These are phyloP conservation scores for Geosmithia putterillii DNA, from an alignment of 2,329 filamentous ascomycete species.

Conservation along the genomic window DNA sequence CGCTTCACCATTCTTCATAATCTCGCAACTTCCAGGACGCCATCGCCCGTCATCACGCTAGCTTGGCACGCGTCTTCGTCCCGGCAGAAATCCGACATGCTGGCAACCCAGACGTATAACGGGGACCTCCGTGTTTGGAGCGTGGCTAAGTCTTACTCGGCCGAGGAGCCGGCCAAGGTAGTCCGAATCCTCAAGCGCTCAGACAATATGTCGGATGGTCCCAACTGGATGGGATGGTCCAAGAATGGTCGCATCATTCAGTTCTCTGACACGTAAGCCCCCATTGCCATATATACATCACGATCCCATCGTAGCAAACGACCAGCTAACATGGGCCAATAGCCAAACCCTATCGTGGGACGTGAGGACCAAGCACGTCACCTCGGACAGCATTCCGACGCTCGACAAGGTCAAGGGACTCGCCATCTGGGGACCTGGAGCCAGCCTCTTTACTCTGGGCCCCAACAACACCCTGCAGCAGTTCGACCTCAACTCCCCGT, in stretches of 20 bases:
- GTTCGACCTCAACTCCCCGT: conserved; percentile 79
- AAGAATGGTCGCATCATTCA: conserved; percentile 96
- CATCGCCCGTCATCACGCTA: conserved; percentile 76
- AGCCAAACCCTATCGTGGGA: conserved; percentile 94
- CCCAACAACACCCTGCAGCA: conserved; percentile 85
- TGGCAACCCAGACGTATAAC: conserved; percentile 83
- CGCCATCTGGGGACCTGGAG: conserved; percentile 78
- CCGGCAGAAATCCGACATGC: conserved; percentile 94
- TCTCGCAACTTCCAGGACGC: conserved; percentile 68
- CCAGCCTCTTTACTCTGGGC: conserved; percentile 84
- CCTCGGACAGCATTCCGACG: conserved; percentile 78
- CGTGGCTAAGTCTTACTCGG: conserved; percentile 66
- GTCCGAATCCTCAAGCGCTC: conserved; percentile 76
- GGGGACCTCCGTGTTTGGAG: conserved; percentile 95
- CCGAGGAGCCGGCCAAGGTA: conserved; percentile 69
- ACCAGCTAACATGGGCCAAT: conserved; percentile 25
- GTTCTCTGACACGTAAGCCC: conserved; percentile 79
- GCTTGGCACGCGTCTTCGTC: conserved; percentile 95
- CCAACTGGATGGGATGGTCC: conserved; percentile 97
- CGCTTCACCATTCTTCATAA: conserved; percentile 92
- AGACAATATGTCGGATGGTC: conserved; percentile 59
- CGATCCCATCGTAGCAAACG: conserved; percentile 27
- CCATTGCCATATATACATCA: conserved; percentile 15
- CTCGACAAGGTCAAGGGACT: conserved; percentile 70
- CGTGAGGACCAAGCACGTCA: conserved; percentile 94